Evolutionary conservation across 495 filamentous ascomycete genomes (phyloP).

Genomic region (Xylaria intraflava): DNA sequence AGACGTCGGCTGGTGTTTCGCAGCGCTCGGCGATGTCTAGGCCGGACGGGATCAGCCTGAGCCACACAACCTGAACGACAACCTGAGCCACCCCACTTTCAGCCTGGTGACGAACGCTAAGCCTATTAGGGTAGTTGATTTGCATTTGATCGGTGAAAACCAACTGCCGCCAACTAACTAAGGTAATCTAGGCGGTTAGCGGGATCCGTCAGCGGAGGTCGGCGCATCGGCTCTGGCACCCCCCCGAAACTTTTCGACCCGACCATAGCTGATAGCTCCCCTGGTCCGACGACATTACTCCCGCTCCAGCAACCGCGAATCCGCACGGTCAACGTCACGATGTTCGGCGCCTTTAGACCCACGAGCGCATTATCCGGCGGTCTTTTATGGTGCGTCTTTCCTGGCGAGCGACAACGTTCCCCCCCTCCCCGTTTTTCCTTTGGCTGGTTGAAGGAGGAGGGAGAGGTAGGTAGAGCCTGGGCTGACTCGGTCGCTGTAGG

Average conservation of each 20-base stretch:
- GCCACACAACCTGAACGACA: too few relatives aligned
- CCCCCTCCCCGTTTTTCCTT: background rate
- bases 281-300: background rate
- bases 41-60: too few relatives aligned
- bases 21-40: too few relatives aligned
- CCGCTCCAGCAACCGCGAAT: constrained; percentile 8
- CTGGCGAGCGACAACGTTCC: background rate
- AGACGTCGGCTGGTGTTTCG: too few relatives aligned
- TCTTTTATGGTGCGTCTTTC: constrained; percentile 64
- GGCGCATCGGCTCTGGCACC: constrained; percentile 1
- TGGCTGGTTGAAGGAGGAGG: too few relatives aligned
- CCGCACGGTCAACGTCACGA: constrained; percentile 28
- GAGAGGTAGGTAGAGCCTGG: too few relatives aligned
- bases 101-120: too few relatives aligned
- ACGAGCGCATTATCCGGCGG: constrained; percentile 71
- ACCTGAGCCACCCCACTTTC: too few relatives aligned
- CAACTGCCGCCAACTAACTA: too few relatives aligned
- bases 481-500: constrained; percentile 46
- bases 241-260: constrained; percentile 7
- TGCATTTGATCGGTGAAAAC: too few relatives aligned
- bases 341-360: constrained; percentile 78
- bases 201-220: background rate
- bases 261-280: background rate
- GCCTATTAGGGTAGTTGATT: too few relatives aligned
- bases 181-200: too few relatives aligned